A percentile compares a stretch with the other conserved stretches of the same genome.
Conservation (phyloP, 2,329 filamentous ascomycete species). For the Plenodomus tracheiphilus region DNA sequence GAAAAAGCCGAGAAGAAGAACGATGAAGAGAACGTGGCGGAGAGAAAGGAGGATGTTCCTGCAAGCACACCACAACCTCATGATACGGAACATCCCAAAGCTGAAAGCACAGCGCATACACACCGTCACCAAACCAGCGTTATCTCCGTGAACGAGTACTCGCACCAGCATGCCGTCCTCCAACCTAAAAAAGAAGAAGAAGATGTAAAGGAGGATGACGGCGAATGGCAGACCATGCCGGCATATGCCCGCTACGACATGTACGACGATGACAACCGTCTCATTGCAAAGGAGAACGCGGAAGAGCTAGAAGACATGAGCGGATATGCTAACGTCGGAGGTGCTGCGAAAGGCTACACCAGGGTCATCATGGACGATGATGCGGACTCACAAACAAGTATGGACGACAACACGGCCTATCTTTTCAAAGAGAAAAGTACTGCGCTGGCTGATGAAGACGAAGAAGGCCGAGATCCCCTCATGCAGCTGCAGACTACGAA, state of each 20-base stretch:
- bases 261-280: conserved; percentile 89
- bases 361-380: conserved; percentile 95
- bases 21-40: not conserved
- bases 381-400: conserved; percentile 86
- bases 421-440: conserved; percentile 79
- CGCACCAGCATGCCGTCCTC: conserved; percentile 76
- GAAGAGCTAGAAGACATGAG: conserved; percentile 70
- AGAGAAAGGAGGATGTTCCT: not conserved
- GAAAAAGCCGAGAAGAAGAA: not conserved
- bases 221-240: conserved; percentile 95
- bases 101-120: conserved; percentile 6
- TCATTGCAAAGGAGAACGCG: conserved; percentile 79
- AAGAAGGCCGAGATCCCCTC: conserved; percentile 75
- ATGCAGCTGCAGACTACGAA: conserved; percentile 96
- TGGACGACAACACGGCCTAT: conserved; percentile 97
- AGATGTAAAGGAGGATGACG: conserved; percentile 59
- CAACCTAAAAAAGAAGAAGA: conserved; percentile 51
- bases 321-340: conserved; percentile 77
- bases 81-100: conserved; percentile 7
- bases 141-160: conserved; percentile 73
- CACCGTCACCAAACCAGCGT: conserved; percentile 17
- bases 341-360: conserved; percentile 93
- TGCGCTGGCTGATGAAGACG: conserved; percentile 68
- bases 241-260: conserved; percentile 90
- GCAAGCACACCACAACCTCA: conserved; percentile 1